phyloP scores from a whole-genome alignment of 192 early-diverging fungal species.

The Lunasporangiospora selenospora region DNA sequence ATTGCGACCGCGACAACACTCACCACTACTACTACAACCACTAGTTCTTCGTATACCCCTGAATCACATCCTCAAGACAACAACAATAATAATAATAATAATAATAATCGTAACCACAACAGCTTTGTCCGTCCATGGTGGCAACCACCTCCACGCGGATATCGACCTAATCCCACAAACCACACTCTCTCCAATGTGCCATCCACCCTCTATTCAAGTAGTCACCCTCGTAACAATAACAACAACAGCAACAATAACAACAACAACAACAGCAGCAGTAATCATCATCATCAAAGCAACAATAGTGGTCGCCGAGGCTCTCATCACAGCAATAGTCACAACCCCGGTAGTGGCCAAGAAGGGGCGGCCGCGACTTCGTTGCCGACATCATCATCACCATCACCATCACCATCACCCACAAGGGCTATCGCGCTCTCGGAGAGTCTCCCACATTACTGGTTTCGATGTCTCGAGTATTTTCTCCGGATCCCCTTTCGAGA shows the following conservation, averaged over 20 bases:
- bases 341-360: too few species aligned
- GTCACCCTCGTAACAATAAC: too few species aligned
- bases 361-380: too few species aligned
- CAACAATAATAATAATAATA: not conserved
- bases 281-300: too few species aligned
- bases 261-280: too few species aligned
- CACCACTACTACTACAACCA: not conserved
- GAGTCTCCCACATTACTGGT: constrained; percentile 22
- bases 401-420: not conserved
- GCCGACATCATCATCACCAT: not conserved
- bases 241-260: too few species aligned
- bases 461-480: constrained; percentile 18
- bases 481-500: constrained; percentile 44
- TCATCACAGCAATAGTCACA: too few species aligned
- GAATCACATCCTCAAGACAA: not conserved
- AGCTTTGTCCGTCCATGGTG: constrained; percentile 23
- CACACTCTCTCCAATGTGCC: constrained; percentile 7
- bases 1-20: not conserved
- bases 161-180: constrained; percentile 28
- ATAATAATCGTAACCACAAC: not conserved
- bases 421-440: not conserved
- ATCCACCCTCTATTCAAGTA: too few species aligned
- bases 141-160: constrained; percentile 32
- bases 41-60: not conserved
- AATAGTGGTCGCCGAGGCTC: too few species aligned